A percentile compares a stretch with the other conserved stretches of the same genome.
phyloP scores from a whole-genome alignment of 2,329 filamentous ascomycete genomes.

The Paraphoma chrysanthemicola region DNA sequence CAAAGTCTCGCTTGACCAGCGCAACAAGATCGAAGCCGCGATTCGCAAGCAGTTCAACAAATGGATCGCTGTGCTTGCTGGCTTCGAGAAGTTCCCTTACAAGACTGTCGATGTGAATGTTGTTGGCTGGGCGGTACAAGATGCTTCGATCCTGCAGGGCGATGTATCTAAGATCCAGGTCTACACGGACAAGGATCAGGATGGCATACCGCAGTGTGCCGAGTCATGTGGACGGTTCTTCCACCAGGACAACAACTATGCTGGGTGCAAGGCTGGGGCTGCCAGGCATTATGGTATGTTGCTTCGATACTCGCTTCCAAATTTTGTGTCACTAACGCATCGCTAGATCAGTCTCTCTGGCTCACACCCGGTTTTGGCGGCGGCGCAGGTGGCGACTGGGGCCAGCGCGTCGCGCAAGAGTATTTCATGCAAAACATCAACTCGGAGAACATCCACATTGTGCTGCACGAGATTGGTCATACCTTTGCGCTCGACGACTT shows the following conservation, averaged over 20 bases:
- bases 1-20: constrained; percentile 49
- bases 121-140: constrained; percentile 54
- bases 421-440: constrained; percentile 52
- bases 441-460: constrained; percentile 52
- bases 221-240: constrained; percentile 54
- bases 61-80: constrained; percentile 54
- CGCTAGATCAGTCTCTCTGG: constrained; percentile 55
- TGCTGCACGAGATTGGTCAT: constrained; percentile 56
- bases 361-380: constrained; percentile 56
- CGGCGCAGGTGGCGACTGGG: constrained; percentile 58
- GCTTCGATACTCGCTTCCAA: not conserved
- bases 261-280: constrained; percentile 48
- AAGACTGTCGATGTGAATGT: constrained; percentile 50
- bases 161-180: constrained; percentile 49
- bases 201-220: constrained; percentile 53
- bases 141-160: constrained; percentile 46
- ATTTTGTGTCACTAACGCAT: not conserved
- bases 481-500: constrained; percentile 55
- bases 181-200: constrained; percentile 52
- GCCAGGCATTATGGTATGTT: constrained; percentile 48
- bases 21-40: constrained; percentile 45
- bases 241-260: constrained; percentile 54
- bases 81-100: constrained; percentile 55
- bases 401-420: constrained; percentile 54
- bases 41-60: constrained; percentile 48